Percentiles rank a stretch among this genome's conserved stretches.
Conservation (phyloP, 169 alveolate genomes). For the Plasmodium sp. region DNA sequence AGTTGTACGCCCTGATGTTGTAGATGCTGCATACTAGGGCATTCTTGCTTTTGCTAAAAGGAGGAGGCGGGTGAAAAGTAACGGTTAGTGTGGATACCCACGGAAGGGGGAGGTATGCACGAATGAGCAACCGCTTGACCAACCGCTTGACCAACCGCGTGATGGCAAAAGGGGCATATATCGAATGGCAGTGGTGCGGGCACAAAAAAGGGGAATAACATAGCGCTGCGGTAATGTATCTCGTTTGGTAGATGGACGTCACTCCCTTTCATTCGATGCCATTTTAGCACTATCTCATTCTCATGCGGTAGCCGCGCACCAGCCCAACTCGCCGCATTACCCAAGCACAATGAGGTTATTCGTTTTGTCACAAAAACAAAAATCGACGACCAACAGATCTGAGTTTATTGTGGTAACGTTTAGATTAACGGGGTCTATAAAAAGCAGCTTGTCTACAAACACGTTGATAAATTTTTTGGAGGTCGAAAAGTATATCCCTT, state of each 20-base stretch:
- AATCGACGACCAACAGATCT: constrained; percentile 33
- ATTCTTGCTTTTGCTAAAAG: constrained; percentile 52
- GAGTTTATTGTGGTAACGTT: constrained; percentile 45
- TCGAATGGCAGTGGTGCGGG: background rate
- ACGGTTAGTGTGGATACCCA: background rate
- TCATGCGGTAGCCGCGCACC: background rate
- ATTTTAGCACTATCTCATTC: background rate
- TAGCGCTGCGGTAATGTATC: background rate
- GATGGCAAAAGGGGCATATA: background rate
- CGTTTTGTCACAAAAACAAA: constrained; percentile 34
- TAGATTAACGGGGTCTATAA: constrained; percentile 47
- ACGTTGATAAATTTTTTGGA: constrained; percentile 56
- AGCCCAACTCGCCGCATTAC: background rate
- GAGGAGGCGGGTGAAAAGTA: background rate
- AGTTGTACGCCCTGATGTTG: constrained; percentile 21
- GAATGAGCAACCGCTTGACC: background rate
- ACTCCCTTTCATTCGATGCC: background rate
- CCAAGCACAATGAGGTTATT: constrained; percentile 51
- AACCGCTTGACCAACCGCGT: background rate
- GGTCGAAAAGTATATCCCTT: constrained; percentile 46
- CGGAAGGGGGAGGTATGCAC: background rate
- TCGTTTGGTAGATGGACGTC: background rate
- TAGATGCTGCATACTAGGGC: constrained; percentile 29
- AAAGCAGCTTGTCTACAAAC: constrained; percentile 52
- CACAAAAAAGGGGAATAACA: background rate